phyloP scores from a whole-genome alignment of 306 rosid genomes.

The Prunus persica region Prunus_persica_NCBIv2 NC_034009.1:30332001-30332500 shows the following conservation, averaged over 20 bases:
- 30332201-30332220: conserved; percentile 25
- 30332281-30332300: conserved; percentile 21
- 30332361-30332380: too few species aligned
- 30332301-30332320: conserved; percentile 20
- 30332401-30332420: background rate
- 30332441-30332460: conserved; percentile 23
- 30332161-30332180: too few species aligned
- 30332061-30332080: too few species aligned
- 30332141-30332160: too few species aligned
- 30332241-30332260: conserved; percentile 25
- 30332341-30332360: too few species aligned
- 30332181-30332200: background rate
- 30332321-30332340: background rate
- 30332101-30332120: accelerated
- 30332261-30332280: conserved; percentile 25
- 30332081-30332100: too few species aligned
- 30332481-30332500: conserved; percentile 30
- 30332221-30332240: conserved; percentile 32
- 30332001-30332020: too few species aligned
- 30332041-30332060: too few species aligned
- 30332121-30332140: too few species aligned
- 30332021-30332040: accelerated
- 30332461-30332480: conserved; percentile 8
- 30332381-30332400: too few species aligned
- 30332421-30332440: conserved; percentile 16